Base-by-base conservation (phyloP, 352 stramenopile genomes). In the Phytophthora cryptogea region DNA sequence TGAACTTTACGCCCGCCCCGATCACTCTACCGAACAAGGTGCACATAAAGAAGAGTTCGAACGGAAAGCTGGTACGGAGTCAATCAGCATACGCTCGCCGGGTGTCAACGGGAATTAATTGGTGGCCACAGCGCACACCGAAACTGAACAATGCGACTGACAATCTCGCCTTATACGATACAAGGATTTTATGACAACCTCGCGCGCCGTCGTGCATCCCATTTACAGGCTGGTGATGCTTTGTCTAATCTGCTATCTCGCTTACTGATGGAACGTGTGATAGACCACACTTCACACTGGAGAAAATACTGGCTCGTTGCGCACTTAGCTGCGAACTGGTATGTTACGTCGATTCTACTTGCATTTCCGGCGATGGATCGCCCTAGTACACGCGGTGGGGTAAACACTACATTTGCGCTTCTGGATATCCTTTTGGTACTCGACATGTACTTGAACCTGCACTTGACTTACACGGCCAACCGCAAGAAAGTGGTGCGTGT, bases 401-500 rank as follows among this genome's bases (percentile, higher is more conserved):
- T 79, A 0, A 48, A 68, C 5, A 39, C 61, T 7, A 33, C 66
- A 2, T 73, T 77, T 26, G 47, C 32, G 5, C 0, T 75, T 5
- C 30, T 68, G 10, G 79, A 87, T 53, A 17, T 87, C 10, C 8
- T 79, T 0, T 59, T 87, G 5, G 48, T 53, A 5, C 26, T 60
- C 0, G 79, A 89, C 28, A 61, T 86, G 13, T 89, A 86, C 54
- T 14, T 85, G 20, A 85, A 73, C 16, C 59, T 78, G 6, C 76
- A 89, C 30, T 37, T 89, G 33, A 63, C 59, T 2, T 69, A 61
- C 41, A 68, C 43, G 5, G 37, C 20, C 1, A 46, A 36, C 13
- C 47, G 69, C 13, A 78, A 80, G 49, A 77, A 64, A 32, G 26
- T 76, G 17, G 39, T 57, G 3, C 44, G 68, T 1, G 37, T 66